These are phyloP conservation scores for Dothideomycetes sp. DNA, from an alignment of 2,329 filamentous ascomycete species.

Conservation along the genomic window DNA sequence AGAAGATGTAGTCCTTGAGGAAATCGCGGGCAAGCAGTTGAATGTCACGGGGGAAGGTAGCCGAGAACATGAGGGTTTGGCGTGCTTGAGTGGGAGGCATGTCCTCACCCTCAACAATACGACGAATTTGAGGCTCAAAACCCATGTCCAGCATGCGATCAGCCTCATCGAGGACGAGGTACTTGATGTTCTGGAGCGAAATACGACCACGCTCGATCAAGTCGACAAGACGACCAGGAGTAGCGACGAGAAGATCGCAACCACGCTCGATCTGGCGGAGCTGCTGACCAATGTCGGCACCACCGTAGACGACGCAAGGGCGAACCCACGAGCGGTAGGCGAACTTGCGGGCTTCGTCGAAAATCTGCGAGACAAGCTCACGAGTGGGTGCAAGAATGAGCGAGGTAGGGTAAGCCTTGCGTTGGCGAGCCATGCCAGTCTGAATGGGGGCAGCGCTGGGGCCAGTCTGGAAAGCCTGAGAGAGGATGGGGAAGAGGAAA, in stretches of 20 bases:
- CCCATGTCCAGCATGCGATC: slow-evolving; percentile 99
- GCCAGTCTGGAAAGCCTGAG: slow-evolving; percentile 89
- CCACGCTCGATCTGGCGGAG: slow-evolving; percentile 96
- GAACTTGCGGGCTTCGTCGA: slow-evolving; percentile 95
- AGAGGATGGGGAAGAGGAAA: slow-evolving; percentile 97
- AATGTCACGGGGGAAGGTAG: slow-evolving; percentile 97
- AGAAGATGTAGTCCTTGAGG: slow-evolving; percentile 97
- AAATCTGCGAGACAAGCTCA: slow-evolving; percentile 98
- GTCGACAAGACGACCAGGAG: slow-evolving; percentile 92
- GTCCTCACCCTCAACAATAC: slow-evolving; percentile 96
- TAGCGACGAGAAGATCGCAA: slow-evolving; percentile 93
- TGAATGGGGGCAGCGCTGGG: slow-evolving; percentile 62
- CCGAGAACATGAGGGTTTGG: slow-evolving; percentile 99
- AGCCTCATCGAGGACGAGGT: slow-evolving; percentile 95
- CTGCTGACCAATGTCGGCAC: slow-evolving; percentile 96
- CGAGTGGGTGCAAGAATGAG: slow-evolving; percentile 93
- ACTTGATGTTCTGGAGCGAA: slow-evolving; percentile 97
- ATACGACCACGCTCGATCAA: slow-evolving; percentile 97
- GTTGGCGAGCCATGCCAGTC: slow-evolving; percentile 78
- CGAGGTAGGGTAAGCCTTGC: slow-evolving; percentile 95
- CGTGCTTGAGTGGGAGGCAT: slow-evolving; percentile 79
- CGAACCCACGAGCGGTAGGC: slow-evolving; percentile 98
- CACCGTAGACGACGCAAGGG: slow-evolving; percentile 96
- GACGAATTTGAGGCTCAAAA: slow-evolving; percentile 99
- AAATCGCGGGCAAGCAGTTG: slow-evolving; percentile 99